phyloP scores from a whole-genome alignment of 495 filamentous ascomycete species.

The Beverwykella pulmonaria region DNA sequence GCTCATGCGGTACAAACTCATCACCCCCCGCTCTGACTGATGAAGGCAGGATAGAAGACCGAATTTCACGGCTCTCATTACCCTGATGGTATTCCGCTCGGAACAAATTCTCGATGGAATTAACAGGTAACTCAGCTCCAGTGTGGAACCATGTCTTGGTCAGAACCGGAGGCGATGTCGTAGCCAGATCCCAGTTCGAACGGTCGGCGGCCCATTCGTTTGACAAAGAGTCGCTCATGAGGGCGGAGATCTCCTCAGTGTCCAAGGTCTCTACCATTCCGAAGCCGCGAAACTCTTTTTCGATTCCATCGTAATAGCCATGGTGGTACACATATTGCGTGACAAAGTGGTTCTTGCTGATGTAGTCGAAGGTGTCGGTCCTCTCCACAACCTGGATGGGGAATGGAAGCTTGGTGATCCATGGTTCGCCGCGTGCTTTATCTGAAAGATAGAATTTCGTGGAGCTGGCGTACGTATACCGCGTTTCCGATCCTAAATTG shows the following conservation, averaged over 20 bases:
- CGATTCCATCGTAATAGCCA: conserved; percentile 46
- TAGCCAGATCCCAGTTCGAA: too few species aligned
- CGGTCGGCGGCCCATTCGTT: too few species aligned
- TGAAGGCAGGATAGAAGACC: too few species aligned
- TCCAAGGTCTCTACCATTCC: conserved; percentile 44
- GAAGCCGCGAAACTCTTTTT: conserved; percentile 49
- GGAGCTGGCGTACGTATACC: conserved; percentile 39
- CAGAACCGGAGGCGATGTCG: conserved; percentile 14
- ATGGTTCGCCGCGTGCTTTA: conserved; percentile 36
- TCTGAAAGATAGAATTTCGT: conserved; percentile 43
- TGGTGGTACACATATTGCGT: conserved; percentile 45
- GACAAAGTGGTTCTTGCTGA: conserved; percentile 17
- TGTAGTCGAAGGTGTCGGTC: conserved; percentile 26
- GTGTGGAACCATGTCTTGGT: conserved; percentile 40
- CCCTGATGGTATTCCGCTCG: background rate
- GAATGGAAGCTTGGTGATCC: conserved; percentile 44
- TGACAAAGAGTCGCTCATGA: too few species aligned
- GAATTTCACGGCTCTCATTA: too few species aligned
- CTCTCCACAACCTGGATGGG: conserved; percentile 40
- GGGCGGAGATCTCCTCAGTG: conserved; percentile 36
- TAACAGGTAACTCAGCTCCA: conserved; percentile 1
- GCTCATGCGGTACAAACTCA: too few species aligned
- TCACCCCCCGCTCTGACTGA: too few species aligned
- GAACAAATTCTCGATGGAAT: background rate
- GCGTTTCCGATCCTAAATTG: conserved; percentile 34